Evolutionary conservation across 208 protist species (phyloP).

Genomic region (Crithidia mellificae): DNA sequence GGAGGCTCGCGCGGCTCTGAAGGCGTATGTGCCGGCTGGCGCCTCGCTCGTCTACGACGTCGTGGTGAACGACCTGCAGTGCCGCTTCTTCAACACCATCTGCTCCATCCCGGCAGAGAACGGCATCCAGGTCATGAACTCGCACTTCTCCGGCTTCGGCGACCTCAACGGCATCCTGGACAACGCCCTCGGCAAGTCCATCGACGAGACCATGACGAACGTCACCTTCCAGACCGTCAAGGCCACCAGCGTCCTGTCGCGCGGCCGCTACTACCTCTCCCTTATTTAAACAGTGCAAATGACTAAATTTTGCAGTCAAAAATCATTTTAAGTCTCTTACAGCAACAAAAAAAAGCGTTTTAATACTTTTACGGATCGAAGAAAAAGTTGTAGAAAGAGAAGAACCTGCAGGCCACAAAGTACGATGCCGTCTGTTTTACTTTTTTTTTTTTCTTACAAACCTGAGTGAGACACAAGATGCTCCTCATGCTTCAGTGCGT

Average conservation of each 20-base stretch:
- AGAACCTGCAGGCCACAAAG: too few relatives aligned
- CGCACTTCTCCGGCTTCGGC: conserved; percentile 6
- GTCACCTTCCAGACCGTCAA: conserved; percentile 5
- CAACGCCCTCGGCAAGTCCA: conserved; percentile 6
- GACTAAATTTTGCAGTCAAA: too few relatives aligned
- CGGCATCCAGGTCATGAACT: conserved; percentile 17
- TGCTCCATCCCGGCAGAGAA: conserved; percentile 8
- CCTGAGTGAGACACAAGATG: too few relatives aligned
- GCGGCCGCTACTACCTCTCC: conserved; percentile 13
- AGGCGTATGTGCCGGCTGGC: conserved; percentile 2
- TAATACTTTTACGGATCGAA: too few relatives aligned
- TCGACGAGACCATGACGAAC: conserved; percentile 19
- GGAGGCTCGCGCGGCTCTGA: conserved; percentile 8
- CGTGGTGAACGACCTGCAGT: conserved; percentile 16
- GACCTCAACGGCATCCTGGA: conserved; percentile 16
- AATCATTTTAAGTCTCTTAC: too few relatives aligned
- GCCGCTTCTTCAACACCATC: conserved; percentile 17
- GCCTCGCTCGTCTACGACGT: conserved; percentile 16
- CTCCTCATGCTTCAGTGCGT: too few relatives aligned
- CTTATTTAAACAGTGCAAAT: conserved; percentile 18
- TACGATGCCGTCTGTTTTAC: background rate
- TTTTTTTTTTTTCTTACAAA: background rate
- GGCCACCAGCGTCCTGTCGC: background rate
- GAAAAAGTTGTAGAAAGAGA: too few relatives aligned
- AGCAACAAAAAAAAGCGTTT: too few relatives aligned